Base-by-base conservation (phyloP, 148 eudicot species). In the Pouteria glomerata region DNA sequence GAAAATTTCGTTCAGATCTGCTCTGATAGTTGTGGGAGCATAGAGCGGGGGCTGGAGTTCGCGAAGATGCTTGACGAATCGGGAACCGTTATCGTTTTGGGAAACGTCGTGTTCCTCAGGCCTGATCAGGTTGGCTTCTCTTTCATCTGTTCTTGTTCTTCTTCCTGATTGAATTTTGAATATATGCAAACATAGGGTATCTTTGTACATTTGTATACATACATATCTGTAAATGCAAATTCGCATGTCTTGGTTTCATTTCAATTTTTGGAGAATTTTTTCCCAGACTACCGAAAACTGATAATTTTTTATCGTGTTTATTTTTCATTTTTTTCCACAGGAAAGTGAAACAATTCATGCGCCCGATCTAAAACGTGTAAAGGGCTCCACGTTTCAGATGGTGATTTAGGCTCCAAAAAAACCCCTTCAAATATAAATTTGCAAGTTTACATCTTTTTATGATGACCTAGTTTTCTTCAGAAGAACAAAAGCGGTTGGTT, bases 81-180 rank as follows among this genome's bases (percentile, higher is more conserved):
- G 0, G 98, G 97, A 2, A 78, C 78, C 23, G 98, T 95, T 35
- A 88, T 95, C 73, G 98, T 95, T 4, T 61, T 95, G 48, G 93
- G 93, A 7, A 88, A 86, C 41, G 66, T 79, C 23, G 98, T 95
- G 42, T 85, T 90, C 80, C 74, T 95, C 61, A 89, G 85, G 41
- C 97, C 97, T 66, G 90, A 89, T 12, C 85, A 95, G 98, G 98
- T 93, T 74, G 76, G 87, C 76, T 7, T 26, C 31, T 51, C n/a
- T 19, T 50, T 39, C n/a, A n/a, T 51, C 4, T 19, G 33, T 14
- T 21, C 30, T 1, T 71, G 0, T 5, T n/a, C 39, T 0, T 3
- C n/a, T 34, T 71, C 31, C n/a, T n/a, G n/a, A n/a, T n/a, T n/a
- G n/a, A n/a, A n/a, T n/a, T n/a, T n/a, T n/a, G n/a, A n/a, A n/a